Conservation (phyloP, 2,329 filamentous ascomycete genomes). For the Dothistroma pini region DNA sequence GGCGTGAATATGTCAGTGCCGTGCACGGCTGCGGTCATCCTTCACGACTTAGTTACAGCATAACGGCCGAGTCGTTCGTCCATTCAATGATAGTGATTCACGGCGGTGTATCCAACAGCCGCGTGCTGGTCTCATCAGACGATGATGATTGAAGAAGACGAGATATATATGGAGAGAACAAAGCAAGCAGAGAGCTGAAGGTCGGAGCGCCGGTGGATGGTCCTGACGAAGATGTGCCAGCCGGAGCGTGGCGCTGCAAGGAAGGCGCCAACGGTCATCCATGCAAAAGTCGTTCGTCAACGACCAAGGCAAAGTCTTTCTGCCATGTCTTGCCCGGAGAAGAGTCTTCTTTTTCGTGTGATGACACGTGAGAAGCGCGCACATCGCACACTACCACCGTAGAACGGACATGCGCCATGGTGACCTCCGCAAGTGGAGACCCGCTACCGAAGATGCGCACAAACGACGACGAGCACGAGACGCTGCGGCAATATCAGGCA, state of each 20-base stretch:
- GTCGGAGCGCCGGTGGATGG: too few relatives aligned
- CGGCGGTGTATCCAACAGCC: too few relatives aligned
- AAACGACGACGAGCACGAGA: background rate
- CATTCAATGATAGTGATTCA: too few relatives aligned
- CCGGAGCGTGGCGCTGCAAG: background rate
- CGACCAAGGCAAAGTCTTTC: background rate
- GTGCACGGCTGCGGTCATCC: too few relatives aligned
- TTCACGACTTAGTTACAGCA: too few relatives aligned
- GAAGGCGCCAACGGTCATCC: background rate
- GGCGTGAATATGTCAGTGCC: too few relatives aligned
- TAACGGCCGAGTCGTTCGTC: too few relatives aligned
- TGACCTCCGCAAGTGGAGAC: background rate
- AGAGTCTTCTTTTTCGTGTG: background rate
- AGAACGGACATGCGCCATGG: background rate
- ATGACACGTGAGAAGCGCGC: background rate
- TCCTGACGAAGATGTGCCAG: too few relatives aligned
- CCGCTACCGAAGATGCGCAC: background rate
- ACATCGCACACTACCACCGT: background rate
- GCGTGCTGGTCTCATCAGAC: too few relatives aligned
- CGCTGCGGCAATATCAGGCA: slow-evolving; percentile 4
- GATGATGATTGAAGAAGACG: too few relatives aligned
- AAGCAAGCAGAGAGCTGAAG: too few relatives aligned
- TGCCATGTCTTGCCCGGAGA: background rate
- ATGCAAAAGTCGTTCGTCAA: background rate
- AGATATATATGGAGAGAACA: too few relatives aligned